These are phyloP conservation scores for Pestalotiopsis sp. DNA, from an alignment of 2,329 filamentous ascomycete species.

Conservation along the genomic window DNA sequence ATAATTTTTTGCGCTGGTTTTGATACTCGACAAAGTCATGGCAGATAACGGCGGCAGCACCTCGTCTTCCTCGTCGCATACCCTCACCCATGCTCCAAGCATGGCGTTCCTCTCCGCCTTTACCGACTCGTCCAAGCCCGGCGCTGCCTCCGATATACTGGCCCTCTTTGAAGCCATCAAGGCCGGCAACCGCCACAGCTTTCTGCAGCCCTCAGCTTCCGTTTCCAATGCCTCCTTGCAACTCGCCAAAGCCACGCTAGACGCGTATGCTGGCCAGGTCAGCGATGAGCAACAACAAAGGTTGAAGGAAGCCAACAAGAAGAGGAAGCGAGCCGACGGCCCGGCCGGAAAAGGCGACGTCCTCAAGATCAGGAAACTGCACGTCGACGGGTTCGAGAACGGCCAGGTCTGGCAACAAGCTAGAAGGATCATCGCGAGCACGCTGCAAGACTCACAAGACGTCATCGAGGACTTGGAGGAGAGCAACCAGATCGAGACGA, in stretches of 20 bases:
- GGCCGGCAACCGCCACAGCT: constrained; percentile 67
- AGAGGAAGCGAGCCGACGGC: constrained; percentile 68
- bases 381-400: constrained; percentile 84
- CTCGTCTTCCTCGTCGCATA: constrained; percentile 67
- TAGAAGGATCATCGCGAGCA: constrained; percentile 71
- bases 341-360: constrained; percentile 50
- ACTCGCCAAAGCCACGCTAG: constrained; percentile 79
- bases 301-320: constrained; percentile 69
- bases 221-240: constrained; percentile 72
- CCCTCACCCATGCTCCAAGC: constrained; percentile 54
- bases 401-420: constrained; percentile 95
- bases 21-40: constrained; percentile 25
- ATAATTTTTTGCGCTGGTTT: neutral
- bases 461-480: constrained; percentile 53
- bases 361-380: constrained; percentile 79
- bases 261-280: constrained; percentile 75
- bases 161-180: constrained; percentile 60
- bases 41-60: constrained; percentile 48
- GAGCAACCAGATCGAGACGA: constrained; percentile 56
- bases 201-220: constrained; percentile 72
- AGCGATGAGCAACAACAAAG: constrained; percentile 72
- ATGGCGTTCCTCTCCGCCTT: constrained; percentile 43
- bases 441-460: constrained; percentile 51
- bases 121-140: constrained; percentile 30
- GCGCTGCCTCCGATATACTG: constrained; percentile 41